phyloP scores from a whole-genome alignment of 768 basidiomycete species.

The Hypsizygus marmoreus region DNA sequence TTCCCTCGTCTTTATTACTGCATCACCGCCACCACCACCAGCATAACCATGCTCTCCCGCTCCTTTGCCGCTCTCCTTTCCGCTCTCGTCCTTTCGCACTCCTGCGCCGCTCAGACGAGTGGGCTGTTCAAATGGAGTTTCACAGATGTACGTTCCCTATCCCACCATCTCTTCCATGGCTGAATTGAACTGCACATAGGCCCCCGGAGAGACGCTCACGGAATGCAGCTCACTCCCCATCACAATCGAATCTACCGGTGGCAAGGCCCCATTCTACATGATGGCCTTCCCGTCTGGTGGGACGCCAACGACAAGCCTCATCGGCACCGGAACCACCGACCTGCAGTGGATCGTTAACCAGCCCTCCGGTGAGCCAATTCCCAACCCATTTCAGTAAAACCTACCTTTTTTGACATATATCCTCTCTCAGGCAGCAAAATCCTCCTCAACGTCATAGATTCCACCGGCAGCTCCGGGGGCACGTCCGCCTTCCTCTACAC shows the following conservation, averaged over 20 bases:
- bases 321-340: slow-evolving; percentile 37
- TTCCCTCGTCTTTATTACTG: too few relatives aligned
- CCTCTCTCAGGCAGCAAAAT: slow-evolving; percentile 43
- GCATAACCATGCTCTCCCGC: too few relatives aligned
- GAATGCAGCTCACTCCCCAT: slow-evolving; percentile 1
- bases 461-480: slow-evolving; percentile 43
- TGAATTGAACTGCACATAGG: neutral
- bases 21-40: too few relatives aligned
- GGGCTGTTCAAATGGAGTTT: slow-evolving; percentile 5
- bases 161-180: neutral
- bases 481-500: slow-evolving; percentile 34
- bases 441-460: slow-evolving; percentile 46
- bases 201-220: neutral
- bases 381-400: neutral
- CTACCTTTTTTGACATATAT: neutral
- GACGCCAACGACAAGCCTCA: slow-evolving; percentile 31
- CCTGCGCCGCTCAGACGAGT: slow-evolving; percentile 3
- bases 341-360: slow-evolving; percentile 46
- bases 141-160: neutral
- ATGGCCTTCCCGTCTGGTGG: slow-evolving; percentile 42
- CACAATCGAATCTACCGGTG: slow-evolving; percentile 6
- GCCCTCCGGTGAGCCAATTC: slow-evolving; percentile 35
- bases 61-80: too few relatives aligned
- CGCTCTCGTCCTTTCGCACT: neutral
- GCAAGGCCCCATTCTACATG: slow-evolving; percentile 42